Evolutionary conservation across 169 alveolate species (phyloP).

Genomic region (Cryptosporidium parvum): DNA sequence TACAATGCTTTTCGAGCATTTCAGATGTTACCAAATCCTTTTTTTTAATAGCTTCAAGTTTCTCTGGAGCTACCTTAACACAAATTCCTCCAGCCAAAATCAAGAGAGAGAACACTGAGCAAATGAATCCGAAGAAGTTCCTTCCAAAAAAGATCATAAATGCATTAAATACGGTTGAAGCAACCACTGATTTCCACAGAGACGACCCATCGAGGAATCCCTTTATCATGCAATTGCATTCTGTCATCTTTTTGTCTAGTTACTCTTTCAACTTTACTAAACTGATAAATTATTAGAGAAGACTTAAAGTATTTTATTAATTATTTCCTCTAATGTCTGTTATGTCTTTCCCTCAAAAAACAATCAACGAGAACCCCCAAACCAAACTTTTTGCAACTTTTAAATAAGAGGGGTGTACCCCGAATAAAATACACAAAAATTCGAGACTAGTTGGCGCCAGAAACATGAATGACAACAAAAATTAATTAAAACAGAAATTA

Average conservation of each 20-base stretch:
- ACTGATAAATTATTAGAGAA: neutral
- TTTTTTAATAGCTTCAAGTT: conserved; percentile 28
- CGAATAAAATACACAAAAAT: neutral
- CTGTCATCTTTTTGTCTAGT: conserved; percentile 32
- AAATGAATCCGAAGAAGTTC: conserved; percentile 45
- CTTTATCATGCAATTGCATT: conserved; percentile 50
- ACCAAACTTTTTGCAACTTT: neutral
- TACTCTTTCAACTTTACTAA: conserved; percentile 1
- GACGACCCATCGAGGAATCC: conserved; percentile 58
- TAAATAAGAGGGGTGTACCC: conserved; percentile 11
- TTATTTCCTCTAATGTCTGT: conserved; percentile 3
- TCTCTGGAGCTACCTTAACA: conserved; percentile 59
- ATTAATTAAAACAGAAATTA: neutral
- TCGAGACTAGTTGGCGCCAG: conserved; percentile 30
- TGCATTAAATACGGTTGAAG: conserved; percentile 42
- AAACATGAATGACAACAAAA: neutral
- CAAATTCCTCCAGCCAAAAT: conserved; percentile 67
- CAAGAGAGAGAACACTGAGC: conserved; percentile 40
- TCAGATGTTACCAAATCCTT: conserved; percentile 54
- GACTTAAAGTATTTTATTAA: neutral
- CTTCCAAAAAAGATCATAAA: conserved; percentile 66
- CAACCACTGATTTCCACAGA: conserved; percentile 69
- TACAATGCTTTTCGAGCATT: conserved; percentile 59
- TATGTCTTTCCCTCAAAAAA: conserved; percentile 22
- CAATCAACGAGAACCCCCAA: conserved; percentile 22